These are phyloP conservation scores for Cyberlindnera mrakii DNA, from an alignment of 805 yeast genomes.

Conservation along the genomic window DNA sequence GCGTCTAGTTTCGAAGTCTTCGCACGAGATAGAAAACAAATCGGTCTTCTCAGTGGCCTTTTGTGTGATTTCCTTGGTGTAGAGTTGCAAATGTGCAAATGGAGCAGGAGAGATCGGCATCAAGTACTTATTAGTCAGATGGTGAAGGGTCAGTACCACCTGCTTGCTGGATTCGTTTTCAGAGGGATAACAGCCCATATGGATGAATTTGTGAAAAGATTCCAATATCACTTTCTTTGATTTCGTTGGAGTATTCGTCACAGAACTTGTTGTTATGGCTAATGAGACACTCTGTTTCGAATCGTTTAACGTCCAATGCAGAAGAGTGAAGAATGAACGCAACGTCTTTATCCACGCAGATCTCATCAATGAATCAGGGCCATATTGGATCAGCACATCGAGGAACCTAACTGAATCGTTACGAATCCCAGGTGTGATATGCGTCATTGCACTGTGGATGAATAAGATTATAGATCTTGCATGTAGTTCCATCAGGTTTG, in stretches of 20 bases:
- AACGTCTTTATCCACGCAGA: conserved; percentile 67
- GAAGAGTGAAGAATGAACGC: conserved; percentile 56
- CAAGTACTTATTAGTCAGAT: conserved; percentile 46
- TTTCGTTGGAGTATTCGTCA: conserved; percentile 13
- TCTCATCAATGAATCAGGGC: conserved; percentile 50
- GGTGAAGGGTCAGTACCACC: conserved; percentile 31
- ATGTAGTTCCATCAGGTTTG: conserved; percentile 55
- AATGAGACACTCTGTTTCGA: conserved; percentile 23
- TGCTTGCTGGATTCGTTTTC: conserved; percentile 13
- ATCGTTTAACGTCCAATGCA: conserved; percentile 62
- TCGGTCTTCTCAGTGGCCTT: conserved; percentile 24
- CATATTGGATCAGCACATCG: conserved; percentile 47
- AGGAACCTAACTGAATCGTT: conserved; percentile 69
- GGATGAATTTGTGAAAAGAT: conserved; percentile 36
- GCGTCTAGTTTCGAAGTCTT: conserved; percentile 53
- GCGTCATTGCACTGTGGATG: conserved; percentile 90
- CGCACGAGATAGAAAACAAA: conserved; percentile 45
- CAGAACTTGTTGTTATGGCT: conserved; percentile 29
- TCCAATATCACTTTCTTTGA: conserved; percentile 29
- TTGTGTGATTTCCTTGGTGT: conserved; percentile 33
- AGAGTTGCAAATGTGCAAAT: conserved; percentile 56
- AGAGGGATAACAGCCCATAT: conserved; percentile 30
- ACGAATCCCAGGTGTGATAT: conserved; percentile 70
- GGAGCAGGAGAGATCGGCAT: conserved; percentile 56
- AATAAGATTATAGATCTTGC: conserved; percentile 59